Base-by-base conservation (phyloP, 2,329 filamentous ascomycete genomes). In the Alternaria alternata region DNA sequence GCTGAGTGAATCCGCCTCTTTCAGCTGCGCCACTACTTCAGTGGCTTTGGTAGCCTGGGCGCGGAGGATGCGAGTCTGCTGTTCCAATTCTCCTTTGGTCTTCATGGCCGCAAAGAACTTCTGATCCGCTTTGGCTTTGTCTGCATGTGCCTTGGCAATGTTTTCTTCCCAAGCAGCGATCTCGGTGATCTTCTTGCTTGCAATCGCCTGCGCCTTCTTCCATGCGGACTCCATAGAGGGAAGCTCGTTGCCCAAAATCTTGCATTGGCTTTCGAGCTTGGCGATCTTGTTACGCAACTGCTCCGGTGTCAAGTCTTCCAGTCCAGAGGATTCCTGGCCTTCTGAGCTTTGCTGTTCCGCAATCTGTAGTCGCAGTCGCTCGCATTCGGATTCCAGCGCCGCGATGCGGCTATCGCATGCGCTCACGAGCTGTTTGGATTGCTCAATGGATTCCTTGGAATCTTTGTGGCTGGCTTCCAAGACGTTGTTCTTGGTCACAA, bases 61-160 rank as follows among this genome's bases (percentile, higher is more conserved):
- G 62, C 93, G 89, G 59, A 97, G 82, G 4, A 89, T 87, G 68
- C 91, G 86, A 47, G 96, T 89, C 79, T 98, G 94, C 59, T 87
- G 85, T 59, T 93, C 90, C 51, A 93, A 87, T 44, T 91, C 89
- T 73, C 98, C 94, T 74, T 94, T 96, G 68, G 94, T 91, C 76
- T 97, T 97, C 84, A 96, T 93, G 8, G 94, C 93, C 1, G 92
- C 92, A 78, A 98, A 98, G 76, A 96, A 99, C 79, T 98, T 98
- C 75, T 98, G 94, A 73, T 99, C 95, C 1, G 94, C 94, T 79
- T 97, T 98, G 66, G 90, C 89, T 82, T 99, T 99, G 79, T 99
- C 93, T 0, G 93, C 92, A 41, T 87, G 88, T 20, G 96, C 81
- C 24, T 91, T 84, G 18, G 87, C 82, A 38, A 94, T 83, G 63